These are phyloP conservation scores for Periconia macrospinosa DNA, from an alignment of 2,329 filamentous ascomycete species.

Conservation along the genomic window DNA sequence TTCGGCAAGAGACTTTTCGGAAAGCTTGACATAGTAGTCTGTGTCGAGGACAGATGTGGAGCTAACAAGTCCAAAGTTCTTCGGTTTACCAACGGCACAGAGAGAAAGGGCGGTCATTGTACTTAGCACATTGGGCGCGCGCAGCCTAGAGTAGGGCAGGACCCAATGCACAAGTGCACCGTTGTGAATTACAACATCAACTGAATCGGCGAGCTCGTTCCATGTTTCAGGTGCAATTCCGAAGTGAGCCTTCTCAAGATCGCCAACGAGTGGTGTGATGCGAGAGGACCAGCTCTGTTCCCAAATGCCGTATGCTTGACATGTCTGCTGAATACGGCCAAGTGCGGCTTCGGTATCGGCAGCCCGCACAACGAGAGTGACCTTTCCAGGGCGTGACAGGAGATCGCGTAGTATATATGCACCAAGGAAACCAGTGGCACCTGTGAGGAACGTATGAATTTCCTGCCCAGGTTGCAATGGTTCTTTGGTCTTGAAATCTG, in stretches of 20 bases:
- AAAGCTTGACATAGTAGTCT: slow-evolving; percentile 77
- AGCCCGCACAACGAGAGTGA: slow-evolving; percentile 77
- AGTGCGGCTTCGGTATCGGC: slow-evolving; percentile 63
- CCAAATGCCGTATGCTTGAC: slow-evolving; percentile 81
- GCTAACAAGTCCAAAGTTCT: slow-evolving; percentile 78
- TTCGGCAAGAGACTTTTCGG: slow-evolving; percentile 61
- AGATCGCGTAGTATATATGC: slow-evolving; percentile 78
- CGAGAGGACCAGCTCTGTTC: slow-evolving; percentile 66
- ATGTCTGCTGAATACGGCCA: slow-evolving; percentile 67
- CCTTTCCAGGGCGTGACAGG: slow-evolving; percentile 64
- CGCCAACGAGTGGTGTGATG: slow-evolving; percentile 70
- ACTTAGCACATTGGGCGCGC: slow-evolving; percentile 75
- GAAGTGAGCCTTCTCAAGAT: slow-evolving; percentile 71
- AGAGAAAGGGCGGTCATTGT: slow-evolving; percentile 77
- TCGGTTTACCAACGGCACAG: slow-evolving; percentile 75
- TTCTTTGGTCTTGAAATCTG: slow-evolving; percentile 35
- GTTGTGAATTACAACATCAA: slow-evolving; percentile 76
- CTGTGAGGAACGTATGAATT: slow-evolving; percentile 77
- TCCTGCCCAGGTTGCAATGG: slow-evolving; percentile 46
- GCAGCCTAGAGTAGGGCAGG: slow-evolving; percentile 71
- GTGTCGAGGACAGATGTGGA: slow-evolving; percentile 83
- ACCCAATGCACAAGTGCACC: slow-evolving; percentile 77
- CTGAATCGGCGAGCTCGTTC: slow-evolving; percentile 65
- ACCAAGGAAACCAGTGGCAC: slow-evolving; percentile 88
- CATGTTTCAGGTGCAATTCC: slow-evolving; percentile 70